These are phyloP conservation scores for Coprinellus aureogranulatus DNA, from an alignment of 768 basidiomycete genomes.

Conservation along the genomic window DNA sequence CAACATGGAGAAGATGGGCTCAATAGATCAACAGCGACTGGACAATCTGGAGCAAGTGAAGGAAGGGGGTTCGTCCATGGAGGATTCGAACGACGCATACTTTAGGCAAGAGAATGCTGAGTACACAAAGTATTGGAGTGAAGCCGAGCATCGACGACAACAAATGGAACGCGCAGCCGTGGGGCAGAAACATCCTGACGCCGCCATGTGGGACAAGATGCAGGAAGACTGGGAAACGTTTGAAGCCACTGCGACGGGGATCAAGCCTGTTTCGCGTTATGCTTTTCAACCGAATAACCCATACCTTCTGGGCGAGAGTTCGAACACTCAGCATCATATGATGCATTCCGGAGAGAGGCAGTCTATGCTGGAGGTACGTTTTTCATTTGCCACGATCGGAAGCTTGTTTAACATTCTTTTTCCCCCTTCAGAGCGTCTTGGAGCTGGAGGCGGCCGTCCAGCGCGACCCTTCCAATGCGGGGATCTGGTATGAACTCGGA, in stretches of 20 bases:
- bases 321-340: constrained; percentile 49
- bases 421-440: constrained; percentile 63
- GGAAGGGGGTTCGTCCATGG: constrained; percentile 11
- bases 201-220: constrained; percentile 57
- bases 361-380: constrained; percentile 40
- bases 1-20: too few species aligned
- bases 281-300: constrained; percentile 78
- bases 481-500: constrained; percentile 88
- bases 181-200: constrained; percentile 22
- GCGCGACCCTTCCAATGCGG: constrained; percentile 63
- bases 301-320: constrained; percentile 63
- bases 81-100: constrained; percentile 63
- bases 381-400: constrained; percentile 8
- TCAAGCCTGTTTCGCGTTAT: constrained; percentile 57
- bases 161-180: constrained; percentile 8
- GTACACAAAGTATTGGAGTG: constrained; percentile 60
- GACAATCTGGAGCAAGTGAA: constrained; percentile 6
- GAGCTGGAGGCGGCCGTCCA: constrained; percentile 90
- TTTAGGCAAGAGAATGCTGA: constrained; percentile 69
- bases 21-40: neutral
- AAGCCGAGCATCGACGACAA: constrained; percentile 25
- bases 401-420: neutral
- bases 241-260: constrained; percentile 68
- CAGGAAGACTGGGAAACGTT: constrained; percentile 81
- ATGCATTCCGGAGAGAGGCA: constrained; percentile 34